Evolutionary conservation across 768 basidiomycete genomes (phyloP), one percentile per base, ranked within the genome.

Genomic region (Mycena chlorophos): DNA sequence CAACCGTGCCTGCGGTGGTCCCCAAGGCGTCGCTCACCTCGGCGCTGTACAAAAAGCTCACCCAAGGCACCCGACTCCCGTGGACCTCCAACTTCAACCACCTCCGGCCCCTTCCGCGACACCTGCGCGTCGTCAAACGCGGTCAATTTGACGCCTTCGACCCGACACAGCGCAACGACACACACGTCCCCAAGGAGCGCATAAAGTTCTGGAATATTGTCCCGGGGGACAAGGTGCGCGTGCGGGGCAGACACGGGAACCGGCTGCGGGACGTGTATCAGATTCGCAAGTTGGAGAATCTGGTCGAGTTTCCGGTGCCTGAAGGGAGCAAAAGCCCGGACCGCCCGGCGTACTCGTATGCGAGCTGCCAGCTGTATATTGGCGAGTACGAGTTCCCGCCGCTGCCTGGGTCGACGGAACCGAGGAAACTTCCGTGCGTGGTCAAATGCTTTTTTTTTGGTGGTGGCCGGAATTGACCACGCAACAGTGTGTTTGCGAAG

Each of bases 191-290:
- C 12, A 77, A 78, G 54, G 86, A 91, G 64, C 78, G 91, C 45
- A 88, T 94, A 50, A 88, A 90, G 68, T 83, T 82, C 66, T 94
- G 91, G 91, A 94, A 93, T 66, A 81, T 94, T 57, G 86, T 91
- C 29, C 89, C 92, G 4, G 91, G 91, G 5, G 91, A 94, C 73
- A 81, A 79, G 51, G 83, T 94, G 65, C 81, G 87, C 48, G 59
- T 91, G 52, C 79, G 82, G 5, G 87, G 88, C 23, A 86, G 90
- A 68, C 75, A 76, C 57, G 75, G 76, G 25, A 80, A 78, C 38
- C 78, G 72, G 16, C 64, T 91, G 29, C 83, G 84, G 43, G 86
- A 91, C 66, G 89, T 94, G 30, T 71, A 83, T 56, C 83, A 80
- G 69, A 83, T 92, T 53, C 89, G 92, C 72, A 81, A 79, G 69